A percentile compares a stretch with the other conserved stretches of the same genome.
Evolutionary conservation across 106 monocot genomes (phyloP).

Genomic region (Dendrobium chrysotoxum): DNA sequence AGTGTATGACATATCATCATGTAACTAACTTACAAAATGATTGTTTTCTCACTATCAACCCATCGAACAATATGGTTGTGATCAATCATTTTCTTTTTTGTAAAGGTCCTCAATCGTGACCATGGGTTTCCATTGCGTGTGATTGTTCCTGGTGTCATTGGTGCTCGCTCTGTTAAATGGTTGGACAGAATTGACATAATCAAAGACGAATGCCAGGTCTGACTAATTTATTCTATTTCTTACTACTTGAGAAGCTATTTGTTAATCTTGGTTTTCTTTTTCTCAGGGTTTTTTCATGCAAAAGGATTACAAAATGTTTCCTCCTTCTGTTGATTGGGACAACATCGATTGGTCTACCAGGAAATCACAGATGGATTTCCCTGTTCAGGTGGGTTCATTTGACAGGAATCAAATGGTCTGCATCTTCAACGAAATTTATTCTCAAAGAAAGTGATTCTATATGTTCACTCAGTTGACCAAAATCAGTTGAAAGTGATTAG

Average conservation of each 20-base stretch:
- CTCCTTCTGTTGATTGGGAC: slow-evolving; percentile 88
- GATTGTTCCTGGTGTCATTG: slow-evolving; percentile 92
- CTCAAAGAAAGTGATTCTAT: background rate
- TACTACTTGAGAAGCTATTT: background rate
- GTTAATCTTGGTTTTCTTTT: slow-evolving; percentile 6
- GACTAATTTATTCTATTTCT: background rate
- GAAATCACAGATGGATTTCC: slow-evolving; percentile 89
- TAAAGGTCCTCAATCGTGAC: slow-evolving; percentile 78
- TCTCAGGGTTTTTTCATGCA: slow-evolving; percentile 90
- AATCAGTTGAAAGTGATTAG: slow-evolving; percentile 2
- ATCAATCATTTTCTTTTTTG: background rate
- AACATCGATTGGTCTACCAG: slow-evolving; percentile 84
- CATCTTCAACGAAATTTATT: background rate
- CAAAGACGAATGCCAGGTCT: slow-evolving; percentile 85
- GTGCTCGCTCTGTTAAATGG: slow-evolving; percentile 98
- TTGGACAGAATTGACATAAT: slow-evolving; percentile 72
- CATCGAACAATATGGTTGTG: background rate
- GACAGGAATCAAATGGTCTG: background rate
- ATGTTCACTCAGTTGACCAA: background rate
- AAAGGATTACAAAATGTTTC: slow-evolving; percentile 99
- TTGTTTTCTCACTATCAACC: background rate
- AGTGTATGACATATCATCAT: background rate
- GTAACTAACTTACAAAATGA: background rate
- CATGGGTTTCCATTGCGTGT: slow-evolving; percentile 91
- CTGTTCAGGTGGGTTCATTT: slow-evolving; percentile 70